Evolutionary conservation across 2,329 filamentous ascomycete genomes (phyloP).

Genomic region (Aspergillus calidoustus): DNA sequence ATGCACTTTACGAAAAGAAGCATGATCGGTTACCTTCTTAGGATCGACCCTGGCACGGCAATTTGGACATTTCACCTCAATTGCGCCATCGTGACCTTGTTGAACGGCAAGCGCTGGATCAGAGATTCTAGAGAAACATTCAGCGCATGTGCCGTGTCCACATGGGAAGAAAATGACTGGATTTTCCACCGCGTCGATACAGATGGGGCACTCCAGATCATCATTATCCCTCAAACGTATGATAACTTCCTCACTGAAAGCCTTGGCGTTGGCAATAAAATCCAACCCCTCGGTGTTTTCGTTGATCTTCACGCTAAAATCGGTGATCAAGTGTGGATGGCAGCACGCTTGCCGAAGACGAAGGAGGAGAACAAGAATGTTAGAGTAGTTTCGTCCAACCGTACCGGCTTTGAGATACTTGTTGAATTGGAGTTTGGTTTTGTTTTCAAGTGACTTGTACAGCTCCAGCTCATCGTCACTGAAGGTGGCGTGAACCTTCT

Average conservation of each 20-base stretch:
- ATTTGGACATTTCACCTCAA: slow-evolving; percentile 70
- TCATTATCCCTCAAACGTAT: slow-evolving; percentile 65
- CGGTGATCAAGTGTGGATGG: slow-evolving; percentile 72
- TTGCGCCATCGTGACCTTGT: slow-evolving; percentile 61
- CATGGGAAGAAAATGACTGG: slow-evolving; percentile 81
- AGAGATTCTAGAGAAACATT: slow-evolving; percentile 73
- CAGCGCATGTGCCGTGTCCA: slow-evolving; percentile 77
- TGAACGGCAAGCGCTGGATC: slow-evolving; percentile 64
- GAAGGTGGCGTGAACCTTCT: slow-evolving; percentile 67
- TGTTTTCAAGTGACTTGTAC: slow-evolving; percentile 69
- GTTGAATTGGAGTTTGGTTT: slow-evolving; percentile 73
- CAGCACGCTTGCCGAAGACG: slow-evolving; percentile 81
- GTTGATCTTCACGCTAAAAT: slow-evolving; percentile 61
- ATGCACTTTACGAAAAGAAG: slow-evolving; percentile 74
- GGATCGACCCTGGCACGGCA: slow-evolving; percentile 72
- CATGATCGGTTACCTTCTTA: slow-evolving; percentile 73
- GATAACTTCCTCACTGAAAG: slow-evolving; percentile 65
- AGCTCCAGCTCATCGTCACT: slow-evolving; percentile 66
- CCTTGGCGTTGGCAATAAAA: slow-evolving; percentile 66
- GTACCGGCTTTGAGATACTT: slow-evolving; percentile 72
- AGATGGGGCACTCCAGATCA: slow-evolving; percentile 80
- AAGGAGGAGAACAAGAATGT: slow-evolving; percentile 77
- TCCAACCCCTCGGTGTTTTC: slow-evolving; percentile 57
- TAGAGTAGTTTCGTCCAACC: slow-evolving; percentile 74
- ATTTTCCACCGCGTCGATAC: slow-evolving; percentile 75